A percentile compares a stretch with the other conserved stretches of the same genome.
phyloP scores from a whole-genome alignment of 2,329 filamentous ascomycete genomes.

The Macrophomina pseudophaseolina region DNA sequence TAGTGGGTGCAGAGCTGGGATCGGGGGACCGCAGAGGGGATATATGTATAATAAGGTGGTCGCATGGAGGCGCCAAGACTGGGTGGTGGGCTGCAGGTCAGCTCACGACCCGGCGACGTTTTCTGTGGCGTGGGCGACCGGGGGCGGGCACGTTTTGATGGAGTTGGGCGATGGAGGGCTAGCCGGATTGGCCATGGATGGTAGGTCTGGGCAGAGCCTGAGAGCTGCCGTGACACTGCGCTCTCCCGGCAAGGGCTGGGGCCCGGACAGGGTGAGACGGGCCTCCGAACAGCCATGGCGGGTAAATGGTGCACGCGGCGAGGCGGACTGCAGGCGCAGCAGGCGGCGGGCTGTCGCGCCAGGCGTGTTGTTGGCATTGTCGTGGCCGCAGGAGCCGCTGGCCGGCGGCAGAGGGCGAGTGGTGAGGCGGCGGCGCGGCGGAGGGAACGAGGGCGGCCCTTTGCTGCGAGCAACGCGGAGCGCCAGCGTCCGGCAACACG shows the following conservation, averaged over 20 bases:
- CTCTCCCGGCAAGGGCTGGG: neutral
- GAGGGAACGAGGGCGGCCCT: neutral
- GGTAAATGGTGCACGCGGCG: constrained; percentile 9
- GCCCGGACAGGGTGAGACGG: neutral
- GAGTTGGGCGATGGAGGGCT: neutral
- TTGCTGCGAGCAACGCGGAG: constrained; percentile 12
- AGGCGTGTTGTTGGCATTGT: neutral
- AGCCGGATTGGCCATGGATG: neutral
- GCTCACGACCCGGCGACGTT: constrained; percentile 1
- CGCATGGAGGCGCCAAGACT: neutral
- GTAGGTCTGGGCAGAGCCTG: neutral
- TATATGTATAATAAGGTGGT: constrained; percentile 7
- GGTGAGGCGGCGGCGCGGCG: neutral
- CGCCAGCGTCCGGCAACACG: neutral
- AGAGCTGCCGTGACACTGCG: neutral
- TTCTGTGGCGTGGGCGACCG: constrained; percentile 5
- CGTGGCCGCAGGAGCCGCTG: neutral
- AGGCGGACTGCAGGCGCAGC: neutral
- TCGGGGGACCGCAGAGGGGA: neutral
- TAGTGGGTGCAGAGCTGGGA: neutral
- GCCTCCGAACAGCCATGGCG: neutral
- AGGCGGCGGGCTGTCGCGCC: neutral
- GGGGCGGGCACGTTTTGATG: neutral
- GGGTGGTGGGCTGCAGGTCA: constrained; percentile 22
- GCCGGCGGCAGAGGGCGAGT: neutral